Evolutionary conservation across 768 basidiomycete genomes (phyloP).

Genomic region (Suillus tomentosus): DNA sequence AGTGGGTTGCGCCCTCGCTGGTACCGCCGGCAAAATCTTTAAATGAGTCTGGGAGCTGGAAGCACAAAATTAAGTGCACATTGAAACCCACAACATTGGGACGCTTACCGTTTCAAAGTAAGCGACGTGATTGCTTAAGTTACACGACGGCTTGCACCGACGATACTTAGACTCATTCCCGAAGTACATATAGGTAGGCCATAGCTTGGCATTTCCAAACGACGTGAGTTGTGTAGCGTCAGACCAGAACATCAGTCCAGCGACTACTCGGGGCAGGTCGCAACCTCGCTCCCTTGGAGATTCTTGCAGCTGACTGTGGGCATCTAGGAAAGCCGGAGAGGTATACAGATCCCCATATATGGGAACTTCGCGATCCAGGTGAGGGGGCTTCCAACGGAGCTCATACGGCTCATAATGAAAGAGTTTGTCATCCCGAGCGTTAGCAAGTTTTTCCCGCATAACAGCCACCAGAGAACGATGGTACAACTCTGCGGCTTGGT

Average conservation of each 20-base stretch:
- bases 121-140: not conserved
- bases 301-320: not conserved
- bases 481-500: not conserved
- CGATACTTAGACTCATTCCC: not conserved
- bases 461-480: not conserved
- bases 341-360: not conserved
- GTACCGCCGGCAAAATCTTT: not conserved
- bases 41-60: not conserved
- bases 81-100: no score
- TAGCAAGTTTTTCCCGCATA: not conserved
- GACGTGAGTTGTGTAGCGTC: not conserved
- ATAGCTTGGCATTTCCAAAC: not conserved
- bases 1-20: constrained; percentile 12
- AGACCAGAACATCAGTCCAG: not conserved
- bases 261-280: not conserved
- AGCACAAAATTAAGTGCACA: not conserved
- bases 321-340: not conserved
- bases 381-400: not conserved
- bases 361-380: not conserved
- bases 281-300: not conserved
- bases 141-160: not conserved
- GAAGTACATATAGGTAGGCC: not conserved
- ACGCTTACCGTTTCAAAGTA: not conserved
- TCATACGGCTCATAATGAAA: not conserved
- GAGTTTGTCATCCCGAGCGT: not conserved